These are phyloP conservation scores for Suhomyces guaymorum DNA, from an alignment of 1,139 yeast species.

Conservation along the genomic window DNA sequence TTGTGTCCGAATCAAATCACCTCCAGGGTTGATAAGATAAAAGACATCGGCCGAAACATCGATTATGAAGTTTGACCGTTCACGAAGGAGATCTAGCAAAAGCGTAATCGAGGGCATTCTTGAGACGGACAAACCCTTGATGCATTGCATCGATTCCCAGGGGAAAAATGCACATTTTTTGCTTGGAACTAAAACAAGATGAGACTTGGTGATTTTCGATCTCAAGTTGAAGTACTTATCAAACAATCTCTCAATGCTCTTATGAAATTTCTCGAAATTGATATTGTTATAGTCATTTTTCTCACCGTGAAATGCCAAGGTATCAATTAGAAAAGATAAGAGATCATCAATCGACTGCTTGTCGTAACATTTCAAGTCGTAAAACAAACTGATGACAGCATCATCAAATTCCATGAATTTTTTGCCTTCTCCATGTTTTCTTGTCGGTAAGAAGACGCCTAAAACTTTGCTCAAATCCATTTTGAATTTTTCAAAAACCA, in stretches of 20 bases:
- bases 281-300: constrained; percentile 64
- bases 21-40: constrained; percentile 78
- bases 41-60: constrained; percentile 35
- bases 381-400: constrained; percentile 51
- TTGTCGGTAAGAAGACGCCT: constrained; percentile 37
- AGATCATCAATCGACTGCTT: constrained; percentile 58
- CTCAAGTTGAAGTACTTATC: constrained; percentile 40
- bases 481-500: constrained; percentile 37
- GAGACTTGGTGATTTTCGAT: constrained; percentile 31
- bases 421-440: constrained; percentile 19
- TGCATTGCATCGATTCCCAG: constrained; percentile 78
- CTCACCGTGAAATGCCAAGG: constrained; percentile 63
- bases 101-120: constrained; percentile 69
- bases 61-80: constrained; percentile 9
- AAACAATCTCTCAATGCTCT: constrained; percentile 25
- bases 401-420: constrained; percentile 46
- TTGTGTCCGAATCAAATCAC: constrained; percentile 74
- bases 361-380: constrained; percentile 42
- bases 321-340: constrained; percentile 60
- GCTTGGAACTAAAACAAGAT: constrained; percentile 70
- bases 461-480: constrained; percentile 35
- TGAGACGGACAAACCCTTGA: constrained; percentile 59
- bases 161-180: constrained; percentile 68
- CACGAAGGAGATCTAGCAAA: constrained; percentile 44
- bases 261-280: constrained; percentile 54